phyloP scores from a whole-genome alignment of 192 early-diverging fungal genomes.

The Jimgerdemannia lactiflua region DNA sequence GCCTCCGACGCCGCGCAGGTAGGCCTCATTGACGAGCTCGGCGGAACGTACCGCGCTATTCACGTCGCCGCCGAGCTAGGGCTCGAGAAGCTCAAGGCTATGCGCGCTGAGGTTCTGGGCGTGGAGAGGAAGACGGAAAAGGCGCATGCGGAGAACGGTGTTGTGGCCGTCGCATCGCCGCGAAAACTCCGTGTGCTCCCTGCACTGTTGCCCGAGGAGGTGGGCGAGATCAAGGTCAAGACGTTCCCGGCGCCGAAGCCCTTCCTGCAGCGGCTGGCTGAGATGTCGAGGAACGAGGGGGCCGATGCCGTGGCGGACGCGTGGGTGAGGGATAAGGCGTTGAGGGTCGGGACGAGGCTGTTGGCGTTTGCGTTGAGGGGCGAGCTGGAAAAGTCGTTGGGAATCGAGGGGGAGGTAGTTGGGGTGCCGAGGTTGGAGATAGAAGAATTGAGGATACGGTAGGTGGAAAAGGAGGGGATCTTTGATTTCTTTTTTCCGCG shows the following conservation, averaged over 20 bases:
- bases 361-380: not conserved
- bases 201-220: slow-evolving; percentile 4
- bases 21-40: slow-evolving; percentile 64
- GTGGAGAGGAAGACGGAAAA: slow-evolving; percentile 6
- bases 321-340: not conserved
- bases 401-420: not conserved
- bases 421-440: not conserved
- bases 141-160: not conserved
- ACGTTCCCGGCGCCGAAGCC: slow-evolving; percentile 43
- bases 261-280: slow-evolving; percentile 16
- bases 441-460: not conserved
- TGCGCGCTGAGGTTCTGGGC: not conserved
- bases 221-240: slow-evolving; percentile 42
- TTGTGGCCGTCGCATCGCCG: not conserved
- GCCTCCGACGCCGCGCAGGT: slow-evolving; percentile 52
- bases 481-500: no score
- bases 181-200: slow-evolving; percentile 20
- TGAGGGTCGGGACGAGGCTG: not conserved
- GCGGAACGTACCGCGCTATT: slow-evolving; percentile 47
- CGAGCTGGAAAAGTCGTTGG: not conserved
- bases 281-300: slow-evolving; percentile 26
- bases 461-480: not conserved
- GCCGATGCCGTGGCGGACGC: slow-evolving; percentile 22
- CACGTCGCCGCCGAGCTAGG: slow-evolving; percentile 36
- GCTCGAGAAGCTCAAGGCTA: slow-evolving; percentile 24